Conservation (phyloP, 305 asterid species). For the Fraxinus dipetala region DNA sequence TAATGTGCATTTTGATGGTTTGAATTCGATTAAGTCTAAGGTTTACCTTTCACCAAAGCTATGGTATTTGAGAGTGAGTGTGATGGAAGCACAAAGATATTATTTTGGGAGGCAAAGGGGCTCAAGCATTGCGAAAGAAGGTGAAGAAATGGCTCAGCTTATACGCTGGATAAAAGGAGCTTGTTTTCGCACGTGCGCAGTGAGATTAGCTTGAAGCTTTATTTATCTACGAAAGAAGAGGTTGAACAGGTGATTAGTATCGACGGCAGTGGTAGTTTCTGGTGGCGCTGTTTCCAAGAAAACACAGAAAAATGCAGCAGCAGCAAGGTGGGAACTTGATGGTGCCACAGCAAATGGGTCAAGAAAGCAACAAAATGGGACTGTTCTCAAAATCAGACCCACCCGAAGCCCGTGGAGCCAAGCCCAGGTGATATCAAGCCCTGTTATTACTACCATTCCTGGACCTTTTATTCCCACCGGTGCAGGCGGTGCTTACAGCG, state of each 20-base stretch:
- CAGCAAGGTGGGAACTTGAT: background rate
- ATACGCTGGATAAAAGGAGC: conserved; percentile 9
- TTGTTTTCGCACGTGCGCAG: conserved; percentile 14
- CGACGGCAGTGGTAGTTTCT: background rate
- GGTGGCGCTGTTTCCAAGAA: conserved; percentile 1
- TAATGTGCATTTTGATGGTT: background rate
- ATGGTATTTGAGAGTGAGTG: conserved; percentile 28
- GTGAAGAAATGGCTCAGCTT: conserved; percentile 5
- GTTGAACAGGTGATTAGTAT: background rate
- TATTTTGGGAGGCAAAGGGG: conserved; percentile 2
- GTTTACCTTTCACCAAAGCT: conserved; percentile 26
- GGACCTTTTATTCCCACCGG: background rate
- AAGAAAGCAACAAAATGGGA: background rate
- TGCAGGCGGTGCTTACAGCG: background rate
- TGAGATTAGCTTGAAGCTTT: conserved; percentile 14
- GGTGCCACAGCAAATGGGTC: background rate
- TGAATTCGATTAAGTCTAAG: conserved; percentile 10
- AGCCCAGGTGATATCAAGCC: conserved; percentile 12
- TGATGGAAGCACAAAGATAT: conserved; percentile 29
- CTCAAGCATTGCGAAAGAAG: background rate
- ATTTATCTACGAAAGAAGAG: conserved; percentile 4
- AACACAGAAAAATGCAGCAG: conserved; percentile 16
- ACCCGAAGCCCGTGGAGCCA: background rate
- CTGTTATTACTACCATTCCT: background rate
- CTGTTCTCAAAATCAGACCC: background rate